These are phyloP conservation scores for Dactylella cylindrospora DNA, from an alignment of 2,329 filamentous ascomycete species.

Conservation along the genomic window DNA sequence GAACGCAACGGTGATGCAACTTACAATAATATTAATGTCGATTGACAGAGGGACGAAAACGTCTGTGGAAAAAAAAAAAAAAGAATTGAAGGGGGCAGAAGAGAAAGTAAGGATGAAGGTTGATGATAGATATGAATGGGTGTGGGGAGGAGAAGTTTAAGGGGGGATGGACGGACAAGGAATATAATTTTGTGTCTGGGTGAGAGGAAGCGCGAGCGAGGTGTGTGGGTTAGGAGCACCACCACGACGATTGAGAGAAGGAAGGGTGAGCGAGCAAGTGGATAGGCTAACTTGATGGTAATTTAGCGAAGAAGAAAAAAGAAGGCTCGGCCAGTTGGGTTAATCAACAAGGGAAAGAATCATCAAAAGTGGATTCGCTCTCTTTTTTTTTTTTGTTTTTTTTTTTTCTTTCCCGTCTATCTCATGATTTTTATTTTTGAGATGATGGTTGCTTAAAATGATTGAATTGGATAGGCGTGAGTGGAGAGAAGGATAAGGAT, in stretches of 20 bases:
- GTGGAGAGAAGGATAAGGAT: too few species aligned
- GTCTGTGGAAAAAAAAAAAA: too few species aligned
- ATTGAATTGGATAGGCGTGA: too few species aligned
- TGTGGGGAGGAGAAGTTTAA: constrained; percentile 26
- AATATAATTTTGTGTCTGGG: too few species aligned
- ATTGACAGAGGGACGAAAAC: constrained; percentile 14
- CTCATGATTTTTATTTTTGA: too few species aligned
- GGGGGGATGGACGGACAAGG: constrained; percentile 16
- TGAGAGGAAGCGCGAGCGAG: constrained; percentile 2
- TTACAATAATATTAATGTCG: constrained; percentile 24
- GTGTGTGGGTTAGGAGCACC: constrained; percentile 16
- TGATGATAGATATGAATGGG: neutral
- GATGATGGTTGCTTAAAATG: too few species aligned
- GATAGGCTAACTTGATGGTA: too few species aligned
- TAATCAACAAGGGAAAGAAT: too few species aligned
- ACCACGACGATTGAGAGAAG: constrained; percentile 3
- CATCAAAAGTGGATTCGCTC: neutral
- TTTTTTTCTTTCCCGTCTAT: too few species aligned
- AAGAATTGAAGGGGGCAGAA: constrained; percentile 29
- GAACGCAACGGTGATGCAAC: constrained; percentile 29
- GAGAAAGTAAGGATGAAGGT: constrained; percentile 16
- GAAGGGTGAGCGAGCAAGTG: constrained; percentile 9
- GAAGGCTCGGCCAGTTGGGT: too few species aligned
- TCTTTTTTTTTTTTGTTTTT: too few species aligned
- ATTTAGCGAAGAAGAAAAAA: too few species aligned